These are phyloP conservation scores for Hansenula lynferdii DNA, from an alignment of 1,139 yeast genomes.

Conservation along the genomic window DNA sequence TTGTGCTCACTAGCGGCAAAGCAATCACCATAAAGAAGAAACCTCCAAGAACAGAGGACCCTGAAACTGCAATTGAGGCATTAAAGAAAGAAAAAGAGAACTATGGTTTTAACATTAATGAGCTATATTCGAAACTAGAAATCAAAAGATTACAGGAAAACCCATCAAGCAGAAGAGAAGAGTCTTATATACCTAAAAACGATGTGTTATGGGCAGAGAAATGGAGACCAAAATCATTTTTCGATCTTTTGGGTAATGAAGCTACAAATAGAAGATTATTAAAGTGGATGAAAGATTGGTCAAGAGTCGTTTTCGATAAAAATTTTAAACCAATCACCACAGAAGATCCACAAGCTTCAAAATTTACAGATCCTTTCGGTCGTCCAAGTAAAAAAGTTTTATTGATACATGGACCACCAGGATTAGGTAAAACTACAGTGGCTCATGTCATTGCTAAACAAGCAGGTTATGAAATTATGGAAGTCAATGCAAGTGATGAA, in stretches of 20 bases:
- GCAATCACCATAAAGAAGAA: conserved; percentile 18
- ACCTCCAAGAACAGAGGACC: not conserved
- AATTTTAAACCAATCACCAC: conserved; percentile 17
- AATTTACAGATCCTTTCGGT: conserved; percentile 46
- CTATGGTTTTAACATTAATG: conserved; percentile 32
- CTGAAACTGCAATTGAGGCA: not conserved
- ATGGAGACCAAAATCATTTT: conserved; percentile 69
- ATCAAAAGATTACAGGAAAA: conserved; percentile 12
- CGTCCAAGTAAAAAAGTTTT: conserved; percentile 71
- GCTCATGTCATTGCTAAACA: conserved; percentile 83
- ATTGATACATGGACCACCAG: conserved; percentile 88
- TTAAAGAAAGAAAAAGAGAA: conserved; percentile 2
- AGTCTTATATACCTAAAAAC: conserved; percentile 4
- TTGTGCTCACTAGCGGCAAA: conserved; percentile 19
- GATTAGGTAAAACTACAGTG: conserved; percentile 91
- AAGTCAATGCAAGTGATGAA: conserved; percentile 89
- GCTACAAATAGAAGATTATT: conserved; percentile 64
- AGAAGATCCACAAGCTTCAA: conserved; percentile 6
- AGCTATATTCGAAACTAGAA: conserved; percentile 28
- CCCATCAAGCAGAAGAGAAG: not conserved
- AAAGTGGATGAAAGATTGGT: conserved; percentile 84
- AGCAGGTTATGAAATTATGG: conserved; percentile 76
- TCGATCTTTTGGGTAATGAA: conserved; percentile 82
- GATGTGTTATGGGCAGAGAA: conserved; percentile 67
- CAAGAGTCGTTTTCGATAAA: conserved; percentile 53